A percentile compares a stretch with the other conserved stretches of the same genome.
Conservation (phyloP, 192 early-diverging fungal species). For the Umbelopsis sp. region DNA sequence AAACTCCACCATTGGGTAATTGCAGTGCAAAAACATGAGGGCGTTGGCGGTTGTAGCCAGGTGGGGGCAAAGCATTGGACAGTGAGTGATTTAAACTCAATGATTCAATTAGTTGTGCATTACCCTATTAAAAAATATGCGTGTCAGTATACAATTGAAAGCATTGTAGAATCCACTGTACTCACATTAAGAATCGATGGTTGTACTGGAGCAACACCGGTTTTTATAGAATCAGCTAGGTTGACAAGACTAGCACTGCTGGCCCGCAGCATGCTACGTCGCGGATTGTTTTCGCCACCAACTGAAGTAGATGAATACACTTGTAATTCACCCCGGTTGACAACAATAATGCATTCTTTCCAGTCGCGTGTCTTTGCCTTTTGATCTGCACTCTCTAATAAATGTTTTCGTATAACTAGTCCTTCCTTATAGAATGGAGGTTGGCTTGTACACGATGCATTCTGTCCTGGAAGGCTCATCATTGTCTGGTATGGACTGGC, state of each 20-base stretch:
- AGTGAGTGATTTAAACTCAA: constrained; percentile 78
- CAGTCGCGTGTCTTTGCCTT: constrained; percentile 87
- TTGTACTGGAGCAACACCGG: not conserved
- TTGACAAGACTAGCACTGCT: constrained; percentile 31
- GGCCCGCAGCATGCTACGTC: constrained; percentile 29
- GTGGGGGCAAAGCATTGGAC: constrained; percentile 81
- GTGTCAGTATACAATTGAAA: not conserved
- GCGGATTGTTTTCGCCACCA: constrained; percentile 36
- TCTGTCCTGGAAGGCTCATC: constrained; percentile 9
- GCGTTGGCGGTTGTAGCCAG: constrained; percentile 78
- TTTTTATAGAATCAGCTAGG: constrained; percentile 31
- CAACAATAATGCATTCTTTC: constrained; percentile 77
- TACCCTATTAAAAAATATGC: constrained; percentile 27
- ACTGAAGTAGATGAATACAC: constrained; percentile 77
- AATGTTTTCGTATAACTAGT: constrained; percentile 87
- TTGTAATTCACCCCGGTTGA: constrained; percentile 76
- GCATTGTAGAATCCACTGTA: constrained; percentile 17
- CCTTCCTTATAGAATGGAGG: constrained; percentile 64
- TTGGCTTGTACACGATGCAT: constrained; percentile 22
- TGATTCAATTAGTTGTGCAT: constrained; percentile 44
- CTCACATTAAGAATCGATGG: not conserved
- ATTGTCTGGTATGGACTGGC: not conserved
- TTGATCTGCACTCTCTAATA: constrained; percentile 72
- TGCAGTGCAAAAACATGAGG: constrained; percentile 87
- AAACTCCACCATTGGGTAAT: constrained; percentile 78